Percentiles rank a stretch among this genome's conserved stretches.
phyloP scores from a whole-genome alignment of 2,329 filamentous ascomycete species.

The Aspergillus fructus region DNA sequence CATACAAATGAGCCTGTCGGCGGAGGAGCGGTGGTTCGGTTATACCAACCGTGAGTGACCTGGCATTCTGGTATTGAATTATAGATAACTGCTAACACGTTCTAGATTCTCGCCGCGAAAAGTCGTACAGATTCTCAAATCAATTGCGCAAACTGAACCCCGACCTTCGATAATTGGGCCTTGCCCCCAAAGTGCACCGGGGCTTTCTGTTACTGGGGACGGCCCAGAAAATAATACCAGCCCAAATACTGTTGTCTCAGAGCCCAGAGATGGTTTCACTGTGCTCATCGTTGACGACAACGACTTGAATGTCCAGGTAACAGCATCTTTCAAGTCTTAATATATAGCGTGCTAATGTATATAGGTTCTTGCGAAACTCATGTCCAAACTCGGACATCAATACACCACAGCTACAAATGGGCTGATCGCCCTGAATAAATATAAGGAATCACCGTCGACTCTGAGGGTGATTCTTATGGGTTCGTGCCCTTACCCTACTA shows the following conservation, averaged over 20 bases:
- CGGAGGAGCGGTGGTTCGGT: conserved; percentile 4
- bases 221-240: too few species aligned
- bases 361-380: conserved; percentile 35
- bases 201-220: background rate
- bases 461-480: conserved; percentile 37
- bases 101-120: background rate
- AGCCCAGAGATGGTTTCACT: background rate
- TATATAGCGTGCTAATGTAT: background rate
- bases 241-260: too few species aligned
- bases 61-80: too few species aligned
- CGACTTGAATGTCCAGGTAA: conserved; percentile 38
- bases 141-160: background rate
- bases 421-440: conserved; percentile 35
- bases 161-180: background rate
- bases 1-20: background rate
- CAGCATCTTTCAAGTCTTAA: background rate
- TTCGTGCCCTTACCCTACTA: conserved; percentile 5
- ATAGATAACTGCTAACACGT: background rate
- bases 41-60: conserved; percentile 13
- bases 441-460: conserved; percentile 22
- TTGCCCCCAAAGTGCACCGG: background rate
- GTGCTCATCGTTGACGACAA: conserved; percentile 43
- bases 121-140: conserved; percentile 1
- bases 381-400: conserved; percentile 34
- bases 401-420: conserved; percentile 40